These are phyloP conservation scores for Bipolaris cookei DNA, from an alignment of 2,329 filamentous ascomycete species.

Conservation along the genomic window DNA sequence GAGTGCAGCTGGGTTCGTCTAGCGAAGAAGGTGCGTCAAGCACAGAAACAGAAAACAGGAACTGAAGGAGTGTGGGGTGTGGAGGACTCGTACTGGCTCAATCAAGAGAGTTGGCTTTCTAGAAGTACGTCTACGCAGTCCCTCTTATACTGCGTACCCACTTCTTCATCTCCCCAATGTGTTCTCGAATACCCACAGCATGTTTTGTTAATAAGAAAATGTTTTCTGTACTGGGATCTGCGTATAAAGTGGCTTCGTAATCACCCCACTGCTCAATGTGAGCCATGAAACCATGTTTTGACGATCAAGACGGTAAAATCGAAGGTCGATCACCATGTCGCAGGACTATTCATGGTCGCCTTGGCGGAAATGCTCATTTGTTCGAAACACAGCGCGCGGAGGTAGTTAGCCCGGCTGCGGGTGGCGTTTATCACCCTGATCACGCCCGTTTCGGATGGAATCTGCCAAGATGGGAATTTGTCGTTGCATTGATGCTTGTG, in stretches of 20 bases:
- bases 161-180: background rate
- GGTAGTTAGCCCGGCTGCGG: conserved; percentile 14
- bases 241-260: conserved; percentile 14
- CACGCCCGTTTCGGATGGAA: conserved; percentile 7
- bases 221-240: conserved; percentile 1
- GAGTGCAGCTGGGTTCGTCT: conserved; percentile 23
- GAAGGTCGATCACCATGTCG: conserved; percentile 16
- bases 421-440: conserved; percentile 13
- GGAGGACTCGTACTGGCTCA: conserved; percentile 27
- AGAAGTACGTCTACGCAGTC: conserved; percentile 4
- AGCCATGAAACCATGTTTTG: conserved; percentile 17
- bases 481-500: conserved; percentile 9
- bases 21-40: conserved; percentile 34
- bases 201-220: background rate
- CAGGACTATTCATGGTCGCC: conserved; percentile 8
- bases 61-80: conserved; percentile 10
- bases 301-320: conserved; percentile 8
- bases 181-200: background rate
- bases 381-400: conserved; percentile 25
- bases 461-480: conserved; percentile 10
- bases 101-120: conserved; percentile 21
- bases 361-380: conserved; percentile 20
- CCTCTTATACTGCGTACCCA: conserved; percentile 20
- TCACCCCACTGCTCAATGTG: conserved; percentile 5
- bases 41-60: conserved; percentile 21